Conservation (phyloP, 1,139 yeast genomes). For the Candida dubliniensis region DNA sequence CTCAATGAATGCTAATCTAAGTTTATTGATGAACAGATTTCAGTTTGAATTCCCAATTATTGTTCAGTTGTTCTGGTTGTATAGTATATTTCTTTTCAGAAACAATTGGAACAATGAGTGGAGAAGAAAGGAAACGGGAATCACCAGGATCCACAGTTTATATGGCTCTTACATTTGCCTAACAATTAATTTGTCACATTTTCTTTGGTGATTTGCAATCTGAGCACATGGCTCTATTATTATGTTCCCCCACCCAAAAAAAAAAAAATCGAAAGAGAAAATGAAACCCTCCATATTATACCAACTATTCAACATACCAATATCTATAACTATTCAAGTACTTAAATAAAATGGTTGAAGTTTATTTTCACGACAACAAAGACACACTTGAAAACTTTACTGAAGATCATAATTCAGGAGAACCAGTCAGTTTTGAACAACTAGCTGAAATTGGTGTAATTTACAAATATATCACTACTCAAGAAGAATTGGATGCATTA, state of each 20-base stretch:
- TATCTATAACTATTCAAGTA: not conserved
- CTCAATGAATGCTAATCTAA: too few relatives aligned
- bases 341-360: conserved; percentile 40
- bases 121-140: too few relatives aligned
- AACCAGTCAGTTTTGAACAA: conserved; percentile 46
- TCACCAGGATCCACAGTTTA: not conserved
- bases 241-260: too few relatives aligned
- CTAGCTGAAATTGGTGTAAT: conserved; percentile 68
- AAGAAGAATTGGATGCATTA: conserved; percentile 60
- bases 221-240: not conserved
- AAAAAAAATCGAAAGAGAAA: too few relatives aligned
- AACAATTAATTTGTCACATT: not conserved
- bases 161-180: not conserved
- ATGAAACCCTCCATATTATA: not conserved
- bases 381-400: conserved; percentile 64
- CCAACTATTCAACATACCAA: too few relatives aligned
- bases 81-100: too few relatives aligned
- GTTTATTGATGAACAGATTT: too few relatives aligned
- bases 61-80: too few relatives aligned
- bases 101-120: too few relatives aligned
- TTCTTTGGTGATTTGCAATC: not conserved
- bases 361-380: conserved; percentile 73
- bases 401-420: conserved; percentile 73
- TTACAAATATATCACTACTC: conserved; percentile 53
- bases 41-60: too few relatives aligned